Base-by-base conservation (phyloP, 768 basidiomycete species). In the Boletus barrowsii region DNA sequence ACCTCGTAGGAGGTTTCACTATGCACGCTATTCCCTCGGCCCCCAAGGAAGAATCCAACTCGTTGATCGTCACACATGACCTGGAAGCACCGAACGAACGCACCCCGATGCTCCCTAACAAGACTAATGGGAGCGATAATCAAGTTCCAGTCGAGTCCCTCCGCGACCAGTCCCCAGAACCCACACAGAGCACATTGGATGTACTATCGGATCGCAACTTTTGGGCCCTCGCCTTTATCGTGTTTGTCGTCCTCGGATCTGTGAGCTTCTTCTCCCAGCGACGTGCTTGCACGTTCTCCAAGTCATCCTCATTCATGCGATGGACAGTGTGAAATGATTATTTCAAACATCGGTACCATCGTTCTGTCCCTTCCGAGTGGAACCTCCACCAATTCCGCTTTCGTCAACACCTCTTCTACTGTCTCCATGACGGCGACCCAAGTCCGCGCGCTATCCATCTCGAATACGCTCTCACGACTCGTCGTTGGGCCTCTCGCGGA, bases 311-410 rank as follows among this genome's bases (percentile, higher is more conserved):
- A 42, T 49, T 46, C 41, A 51, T 50, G 3, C 35, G 5, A 54
- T 42, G 39, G 17, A 7, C 50, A 89, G 87, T 81, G 79, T 43
- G 89, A 91, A 68, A 91, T 90, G 88, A 77, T 93, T 20, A 83
- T 92, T 18, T 86, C 88, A 18, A 93, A 90, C 62, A 84, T 93
- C 44, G 90, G 88, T 36, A 83, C 86, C 1, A 87, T 92, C 47
- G 79, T 86, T 14, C 70, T 86, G 5, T 84, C 90, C 14, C 77
- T 90, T 35, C 81, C 83, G 10, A 63, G 70, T 15, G 48, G 67
- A 18, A 29, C 37, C 22, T 42, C 64, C 8, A 36, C 50, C 18
- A 50, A 58, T 33, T 29, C 35, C 30, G 3, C 59, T 37, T 35
- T 51, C 47, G 20, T 45, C 24, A 55, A 58, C 41, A 55, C 57